Evolutionary conservation across 2,329 filamentous ascomycete genomes (phyloP).

Genomic region (Microdochium nivale): DNA sequence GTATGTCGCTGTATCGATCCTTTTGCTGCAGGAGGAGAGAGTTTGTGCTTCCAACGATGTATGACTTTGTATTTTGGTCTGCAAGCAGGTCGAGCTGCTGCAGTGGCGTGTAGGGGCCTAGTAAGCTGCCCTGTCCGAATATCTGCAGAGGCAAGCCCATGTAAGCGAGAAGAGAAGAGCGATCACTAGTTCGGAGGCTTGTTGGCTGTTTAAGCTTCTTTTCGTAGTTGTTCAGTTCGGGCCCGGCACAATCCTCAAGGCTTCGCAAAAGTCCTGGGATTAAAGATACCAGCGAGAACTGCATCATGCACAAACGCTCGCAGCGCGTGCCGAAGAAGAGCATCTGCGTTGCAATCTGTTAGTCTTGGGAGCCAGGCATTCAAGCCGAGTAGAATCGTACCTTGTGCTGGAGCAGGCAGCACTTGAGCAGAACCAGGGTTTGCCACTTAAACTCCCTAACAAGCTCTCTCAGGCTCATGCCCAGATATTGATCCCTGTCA

Average conservation of each 20-base stretch:
- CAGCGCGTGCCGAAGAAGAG: conserved; percentile 97
- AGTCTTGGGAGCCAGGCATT: conserved; percentile 1
- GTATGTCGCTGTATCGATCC: conserved; percentile 90
- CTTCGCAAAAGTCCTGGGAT: conserved; percentile 88
- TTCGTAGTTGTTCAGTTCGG: conserved; percentile 80
- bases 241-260: conserved; percentile 91
- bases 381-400: conserved; percentile 31
- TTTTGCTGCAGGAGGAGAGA: conserved; percentile 87
- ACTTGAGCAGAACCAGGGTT: conserved; percentile 89
- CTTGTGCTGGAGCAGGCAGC: conserved; percentile 88
- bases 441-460: conserved; percentile 93
- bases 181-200: conserved; percentile 83
- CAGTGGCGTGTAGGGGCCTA: conserved; percentile 91
- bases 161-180: conserved; percentile 80
- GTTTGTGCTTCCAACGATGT: conserved; percentile 95
- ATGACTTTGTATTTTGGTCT: conserved; percentile 91
- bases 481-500: conserved; percentile 79
- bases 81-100: conserved; percentile 93
- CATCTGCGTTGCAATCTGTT: conserved; percentile 53
- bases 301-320: conserved; percentile 94
- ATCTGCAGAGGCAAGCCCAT: conserved; percentile 94
- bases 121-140: conserved; percentile 87
- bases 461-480: conserved; percentile 80
- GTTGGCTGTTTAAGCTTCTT: conserved; percentile 67
- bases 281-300: conserved; percentile 91